Evolutionary conservation across 2,329 filamentous ascomycete genomes (phyloP), one percentile per base, ranked within the genome.

Genomic region (Cladosporium velox): DNA sequence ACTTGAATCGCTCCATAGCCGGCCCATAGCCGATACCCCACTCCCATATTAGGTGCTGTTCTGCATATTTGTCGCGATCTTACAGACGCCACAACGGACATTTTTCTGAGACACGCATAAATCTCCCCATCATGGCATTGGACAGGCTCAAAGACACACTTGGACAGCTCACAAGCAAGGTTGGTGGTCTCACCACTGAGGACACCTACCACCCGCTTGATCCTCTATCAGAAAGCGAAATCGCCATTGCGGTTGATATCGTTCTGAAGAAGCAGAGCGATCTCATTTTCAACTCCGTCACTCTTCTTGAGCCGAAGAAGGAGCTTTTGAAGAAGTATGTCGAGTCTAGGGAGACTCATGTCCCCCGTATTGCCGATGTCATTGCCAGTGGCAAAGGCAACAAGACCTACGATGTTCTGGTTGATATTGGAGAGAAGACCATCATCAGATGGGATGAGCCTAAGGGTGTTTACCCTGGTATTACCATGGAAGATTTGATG

Each of bases 401-500:
- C 69, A 90, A 89, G 74, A 87, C 95, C 0, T 93, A 87, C 68
- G 92, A 96, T 77, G 92, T 90, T 0, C 79, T 92, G 52, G 89
- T 96, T 6, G 87, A 94, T 75, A 78, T 96, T 59, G 82, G 84
- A 18, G 81, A 86, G 41, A 83, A 82, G 62, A 88, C 86, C 73
- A 86, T 96, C 61, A 76, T 88, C 10, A 84, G 86, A 69, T 96
- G 92, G 91, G 86, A 90, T 74, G 80, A 87, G 67, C 84, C 91
- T 1, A 86, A 90, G 3, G 90, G 88, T 24, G 86, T 91, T 14
- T 92, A 96, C 77, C 92, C 92, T 32, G 85, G 96, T 77, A 95
- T 96, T 74, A 95, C 91, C 0, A 91, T 94, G 86, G 92, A 96
- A 75, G 92, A 96, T 76, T 84, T 96, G 34, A 86, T 91, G 72